phyloP scores from a whole-genome alignment of 225 moss, liverwort and hornwort genomes.

The Ulota crispa region DNA sequence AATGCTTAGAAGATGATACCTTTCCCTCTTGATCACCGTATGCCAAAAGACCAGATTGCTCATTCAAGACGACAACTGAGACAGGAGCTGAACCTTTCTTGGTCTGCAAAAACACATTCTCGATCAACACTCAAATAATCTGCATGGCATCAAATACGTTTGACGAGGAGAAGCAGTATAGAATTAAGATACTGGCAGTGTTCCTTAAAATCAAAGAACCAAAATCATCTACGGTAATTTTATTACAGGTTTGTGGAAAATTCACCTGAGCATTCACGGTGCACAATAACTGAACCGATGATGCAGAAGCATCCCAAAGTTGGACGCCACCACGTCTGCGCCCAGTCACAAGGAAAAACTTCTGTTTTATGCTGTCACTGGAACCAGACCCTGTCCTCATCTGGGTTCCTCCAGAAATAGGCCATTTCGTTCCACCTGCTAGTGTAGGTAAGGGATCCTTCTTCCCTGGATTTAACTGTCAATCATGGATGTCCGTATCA shows the following conservation, averaged over 20 bases:
- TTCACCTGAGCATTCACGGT: constrained; percentile 62
- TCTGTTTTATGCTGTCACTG: constrained; percentile 31
- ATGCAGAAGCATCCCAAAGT: constrained; percentile 84
- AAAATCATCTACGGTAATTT: not conserved
- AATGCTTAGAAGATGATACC: constrained; percentile 51
- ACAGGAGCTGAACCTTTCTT: constrained; percentile 43
- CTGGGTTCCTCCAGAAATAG: constrained; percentile 74
- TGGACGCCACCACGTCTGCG: constrained; percentile 71
- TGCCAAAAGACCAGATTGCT: constrained; percentile 70
- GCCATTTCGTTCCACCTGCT: constrained; percentile 85
- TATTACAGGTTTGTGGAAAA: constrained; percentile 8
- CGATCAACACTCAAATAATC: constrained; percentile 1
- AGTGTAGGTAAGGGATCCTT: constrained; percentile 57
- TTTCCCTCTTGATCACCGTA: constrained; percentile 71
- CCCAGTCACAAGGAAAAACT: constrained; percentile 71
- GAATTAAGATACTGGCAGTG: not conserved
- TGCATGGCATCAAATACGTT: constrained; percentile 3
- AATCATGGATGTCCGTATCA: constrained; percentile 19
- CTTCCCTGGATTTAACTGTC: constrained; percentile 52
- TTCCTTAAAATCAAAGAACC: constrained; percentile 1
- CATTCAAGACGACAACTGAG: constrained; percentile 59
- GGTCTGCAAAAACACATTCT: constrained; percentile 50
- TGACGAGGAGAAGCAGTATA: not conserved
- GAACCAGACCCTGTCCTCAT: constrained; percentile 32
- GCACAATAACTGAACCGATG: constrained; percentile 54